Conservation (phyloP, 257 asterid species). For the Nicotiana attenuata region DNA sequence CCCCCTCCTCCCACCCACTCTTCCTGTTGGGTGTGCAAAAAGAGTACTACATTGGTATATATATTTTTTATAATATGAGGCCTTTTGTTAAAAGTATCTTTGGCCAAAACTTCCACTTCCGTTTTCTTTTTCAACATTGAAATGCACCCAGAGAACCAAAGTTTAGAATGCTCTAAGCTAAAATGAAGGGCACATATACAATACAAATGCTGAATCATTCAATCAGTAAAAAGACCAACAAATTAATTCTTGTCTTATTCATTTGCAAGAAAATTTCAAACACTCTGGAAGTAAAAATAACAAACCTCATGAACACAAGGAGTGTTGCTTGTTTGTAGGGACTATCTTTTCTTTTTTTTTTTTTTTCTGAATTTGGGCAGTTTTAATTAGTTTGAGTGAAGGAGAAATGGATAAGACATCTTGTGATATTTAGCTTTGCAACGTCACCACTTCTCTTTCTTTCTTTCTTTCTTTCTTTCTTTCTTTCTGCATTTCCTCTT, state of each 20-base stretch:
- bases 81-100: background rate
- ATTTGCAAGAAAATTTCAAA: background rate
- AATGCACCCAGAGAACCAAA: background rate
- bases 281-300: background rate
- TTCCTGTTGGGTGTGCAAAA: too few relatives aligned
- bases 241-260: background rate
- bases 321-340: background rate
- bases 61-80: too few relatives aligned
- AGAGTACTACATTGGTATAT: too few relatives aligned
- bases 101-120: background rate
- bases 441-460: constrained; percentile 27
- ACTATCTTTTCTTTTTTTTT: too few relatives aligned
- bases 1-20: background rate
- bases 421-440: constrained; percentile 36
- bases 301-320: constrained; percentile 10
- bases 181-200: background rate
- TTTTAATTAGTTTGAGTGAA: background rate
- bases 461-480: too few relatives aligned
- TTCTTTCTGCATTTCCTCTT: background rate
- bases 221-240: background rate
- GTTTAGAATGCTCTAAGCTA: background rate
- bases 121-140: background rate
- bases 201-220: background rate
- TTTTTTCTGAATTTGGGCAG: background rate
- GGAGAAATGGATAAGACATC: constrained; percentile 35